Conservation (phyloP, 2,329 filamentous ascomycete species). For the Alternaria viburni region DNA sequence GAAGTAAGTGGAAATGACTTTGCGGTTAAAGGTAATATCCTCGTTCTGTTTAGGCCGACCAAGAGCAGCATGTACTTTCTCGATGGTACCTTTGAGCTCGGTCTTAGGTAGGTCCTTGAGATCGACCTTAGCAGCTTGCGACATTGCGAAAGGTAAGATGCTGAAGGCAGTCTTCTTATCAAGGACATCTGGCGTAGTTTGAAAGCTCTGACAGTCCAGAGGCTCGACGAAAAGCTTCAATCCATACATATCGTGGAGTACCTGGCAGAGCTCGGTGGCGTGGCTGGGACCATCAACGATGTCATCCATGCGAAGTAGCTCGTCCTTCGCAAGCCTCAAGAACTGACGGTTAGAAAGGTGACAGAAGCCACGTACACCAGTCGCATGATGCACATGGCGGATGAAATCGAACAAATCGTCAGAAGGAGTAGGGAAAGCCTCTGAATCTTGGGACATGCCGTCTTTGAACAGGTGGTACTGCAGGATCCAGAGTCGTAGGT, state of each 20-base stretch:
- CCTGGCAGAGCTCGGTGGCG: conserved; percentile 81
- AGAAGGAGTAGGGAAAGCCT: conserved; percentile 68
- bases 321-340: conserved; percentile 84
- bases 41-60: conserved; percentile 77
- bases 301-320: conserved; percentile 77
- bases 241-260: conserved; percentile 54
- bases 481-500: conserved; percentile 85
- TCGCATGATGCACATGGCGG: conserved; percentile 78
- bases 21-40: conserved; percentile 84
- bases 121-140: conserved; percentile 80
- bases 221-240: conserved; percentile 46
- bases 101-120: conserved; percentile 93
- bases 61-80: conserved; percentile 89
- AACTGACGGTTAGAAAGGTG: conserved; percentile 86
- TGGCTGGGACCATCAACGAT: conserved; percentile 70
- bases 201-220: conserved; percentile 65
- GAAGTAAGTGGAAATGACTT: conserved; percentile 80
- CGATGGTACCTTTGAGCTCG: conserved; percentile 86
- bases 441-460: conserved; percentile 70
- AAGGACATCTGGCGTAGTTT: conserved; percentile 74
- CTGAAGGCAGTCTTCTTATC: conserved; percentile 81
- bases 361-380: conserved; percentile 85
- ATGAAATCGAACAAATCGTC: conserved; percentile 81
- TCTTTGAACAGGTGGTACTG: conserved; percentile 82
- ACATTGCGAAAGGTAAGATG: conserved; percentile 82